phyloP scores from a whole-genome alignment of 805 yeast species.

The Myxozyma vanderwaltii region DNA sequence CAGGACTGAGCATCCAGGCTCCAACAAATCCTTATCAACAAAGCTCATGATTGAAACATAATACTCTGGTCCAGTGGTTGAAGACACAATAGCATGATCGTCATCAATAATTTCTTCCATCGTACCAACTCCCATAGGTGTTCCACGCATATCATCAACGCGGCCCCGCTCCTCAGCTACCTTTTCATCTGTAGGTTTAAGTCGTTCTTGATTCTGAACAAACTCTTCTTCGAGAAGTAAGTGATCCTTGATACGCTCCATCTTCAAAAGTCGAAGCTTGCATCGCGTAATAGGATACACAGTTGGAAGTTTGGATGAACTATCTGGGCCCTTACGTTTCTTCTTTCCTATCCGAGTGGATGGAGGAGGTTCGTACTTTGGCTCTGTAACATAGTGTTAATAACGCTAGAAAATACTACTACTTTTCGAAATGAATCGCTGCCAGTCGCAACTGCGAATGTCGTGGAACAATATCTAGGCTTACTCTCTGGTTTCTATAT shows the following conservation, averaged over 20 bases:
- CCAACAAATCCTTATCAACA: constrained; percentile 93
- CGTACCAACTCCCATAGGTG: constrained; percentile 95
- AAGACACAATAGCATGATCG: constrained; percentile 97
- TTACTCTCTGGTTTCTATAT: constrained; percentile 40
- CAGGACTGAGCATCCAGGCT: constrained; percentile 95
- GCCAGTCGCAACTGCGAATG: no score
- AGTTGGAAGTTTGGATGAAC: constrained; percentile 81
- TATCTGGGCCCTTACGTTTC: constrained; percentile 81
- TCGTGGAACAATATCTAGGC: constrained; percentile 8
- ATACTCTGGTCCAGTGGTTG: constrained; percentile 95
- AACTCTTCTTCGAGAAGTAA: constrained; percentile 87
- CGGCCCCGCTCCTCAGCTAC: constrained; percentile 95
- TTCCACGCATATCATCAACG: constrained; percentile 92
- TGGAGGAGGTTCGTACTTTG: constrained; percentile 98
- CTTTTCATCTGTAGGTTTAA: constrained; percentile 95
- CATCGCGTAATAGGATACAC: constrained; percentile 94
- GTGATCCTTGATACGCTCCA: constrained; percentile 97
- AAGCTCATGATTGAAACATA: constrained; percentile 94
- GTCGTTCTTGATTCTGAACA: constrained; percentile 89
- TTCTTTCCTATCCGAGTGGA: constrained; percentile 91
- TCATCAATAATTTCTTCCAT: constrained; percentile 97
- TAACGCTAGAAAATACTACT: no score
- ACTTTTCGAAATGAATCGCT: background rate
- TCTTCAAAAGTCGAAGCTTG: constrained; percentile 81
- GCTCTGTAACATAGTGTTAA: constrained; percentile 57